Percentiles rank a stretch among this genome's conserved stretches.
phyloP scores from a whole-genome alignment of 2,329 filamentous ascomycete genomes.

The Phyllosticta citriasiana region DNA sequence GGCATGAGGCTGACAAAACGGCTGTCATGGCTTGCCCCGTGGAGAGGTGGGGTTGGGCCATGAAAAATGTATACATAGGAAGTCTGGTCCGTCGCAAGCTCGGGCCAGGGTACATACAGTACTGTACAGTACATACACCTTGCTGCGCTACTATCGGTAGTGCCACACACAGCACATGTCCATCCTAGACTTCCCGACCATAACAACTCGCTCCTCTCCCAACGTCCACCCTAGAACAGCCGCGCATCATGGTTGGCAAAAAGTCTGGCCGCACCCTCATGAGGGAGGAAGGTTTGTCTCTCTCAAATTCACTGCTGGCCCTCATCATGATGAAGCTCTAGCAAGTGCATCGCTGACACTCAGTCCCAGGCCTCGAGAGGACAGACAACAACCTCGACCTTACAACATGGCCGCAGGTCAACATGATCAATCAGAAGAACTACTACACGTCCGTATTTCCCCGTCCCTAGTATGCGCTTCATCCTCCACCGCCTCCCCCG shows the following conservation, averaged over 20 bases:
- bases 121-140: neutral
- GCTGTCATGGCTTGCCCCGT: neutral
- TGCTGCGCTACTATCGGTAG: too few species aligned
- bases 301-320: slow-evolving; percentile 1
- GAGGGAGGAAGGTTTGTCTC: slow-evolving; percentile 45
- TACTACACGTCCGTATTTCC: slow-evolving; percentile 72
- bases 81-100: neutral
- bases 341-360: neutral
- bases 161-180: too few species aligned
- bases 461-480: neutral
- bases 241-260: slow-evolving; percentile 49
- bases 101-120: neutral
- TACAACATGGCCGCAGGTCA: slow-evolving; percentile 84
- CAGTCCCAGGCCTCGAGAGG: slow-evolving; percentile 67
- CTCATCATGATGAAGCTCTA: neutral
- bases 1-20: neutral
- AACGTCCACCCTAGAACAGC: neutral
- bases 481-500: neutral
- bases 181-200: neutral
- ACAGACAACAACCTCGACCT: slow-evolving; percentile 98
- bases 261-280: slow-evolving; percentile 54
- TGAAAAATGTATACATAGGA: too few species aligned
- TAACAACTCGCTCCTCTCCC: neutral
- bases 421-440: slow-evolving; percentile 98
- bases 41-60: neutral